Evolutionary conservation across 2,329 filamentous ascomycete genomes (phyloP).

Genomic region (Fusarium abutilonis): DNA sequence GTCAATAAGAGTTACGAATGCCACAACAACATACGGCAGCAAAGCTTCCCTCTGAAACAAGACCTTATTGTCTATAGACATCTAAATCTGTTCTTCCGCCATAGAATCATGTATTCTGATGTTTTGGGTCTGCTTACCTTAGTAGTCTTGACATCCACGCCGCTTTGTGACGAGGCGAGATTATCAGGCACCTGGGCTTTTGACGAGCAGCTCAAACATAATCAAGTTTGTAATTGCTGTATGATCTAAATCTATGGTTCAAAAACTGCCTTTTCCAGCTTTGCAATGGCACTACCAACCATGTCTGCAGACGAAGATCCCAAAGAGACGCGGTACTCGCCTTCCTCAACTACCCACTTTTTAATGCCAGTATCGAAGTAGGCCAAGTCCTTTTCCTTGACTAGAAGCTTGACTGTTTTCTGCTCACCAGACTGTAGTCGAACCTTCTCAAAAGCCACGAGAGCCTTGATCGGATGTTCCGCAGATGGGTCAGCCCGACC

Average conservation of each 20-base stretch:
- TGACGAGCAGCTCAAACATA: too few species aligned
- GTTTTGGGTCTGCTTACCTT: too few species aligned
- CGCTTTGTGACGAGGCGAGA: too few species aligned
- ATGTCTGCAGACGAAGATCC: constrained; percentile 43
- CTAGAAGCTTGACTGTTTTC: constrained; percentile 21
- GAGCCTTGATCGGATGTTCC: constrained; percentile 45
- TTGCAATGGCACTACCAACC: neutral
- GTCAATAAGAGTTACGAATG: too few species aligned
- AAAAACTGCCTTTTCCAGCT: neutral
- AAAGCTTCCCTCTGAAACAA: too few species aligned
- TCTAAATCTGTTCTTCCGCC: too few species aligned
- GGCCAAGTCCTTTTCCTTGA: constrained; percentile 42
- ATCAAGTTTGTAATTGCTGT: too few species aligned
- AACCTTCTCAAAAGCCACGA: constrained; percentile 48
- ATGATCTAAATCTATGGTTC: neutral
- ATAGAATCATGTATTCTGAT: too few species aligned
- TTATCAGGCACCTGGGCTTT: too few species aligned
- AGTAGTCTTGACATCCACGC: too few species aligned
- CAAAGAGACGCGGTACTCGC: constrained; percentile 43
- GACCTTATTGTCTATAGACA: too few species aligned
- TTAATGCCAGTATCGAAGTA: constrained; percentile 40
- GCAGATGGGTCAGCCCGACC: constrained; percentile 15
- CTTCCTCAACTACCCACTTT: constrained; percentile 45
- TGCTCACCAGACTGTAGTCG: constrained; percentile 37
- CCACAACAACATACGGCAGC: too few species aligned